Conservation (phyloP, 2,329 filamentous ascomycete species). For the Bipolaris cookei region DNA sequence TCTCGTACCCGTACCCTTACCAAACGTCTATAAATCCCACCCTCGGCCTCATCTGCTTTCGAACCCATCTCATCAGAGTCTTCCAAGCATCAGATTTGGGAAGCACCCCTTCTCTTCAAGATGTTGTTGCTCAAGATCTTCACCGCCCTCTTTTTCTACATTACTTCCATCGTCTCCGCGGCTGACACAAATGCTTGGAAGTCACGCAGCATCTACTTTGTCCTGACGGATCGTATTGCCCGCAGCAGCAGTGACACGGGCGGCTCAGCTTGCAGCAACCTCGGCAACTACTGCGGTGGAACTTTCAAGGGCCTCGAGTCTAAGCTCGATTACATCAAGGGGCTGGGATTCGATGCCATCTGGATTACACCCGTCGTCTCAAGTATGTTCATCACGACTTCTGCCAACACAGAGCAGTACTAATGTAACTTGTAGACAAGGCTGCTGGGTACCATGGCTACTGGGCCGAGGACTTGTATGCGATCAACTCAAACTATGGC, state of each 20-base stretch:
- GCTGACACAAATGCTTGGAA: slow-evolving; percentile 46
- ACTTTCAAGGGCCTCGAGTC: slow-evolving; percentile 58
- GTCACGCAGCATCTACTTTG: slow-evolving; percentile 48
- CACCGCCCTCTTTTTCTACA: slow-evolving; percentile 16
- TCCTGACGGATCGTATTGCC: slow-evolving; percentile 46
- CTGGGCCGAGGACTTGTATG: slow-evolving; percentile 57
- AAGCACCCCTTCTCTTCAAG: slow-evolving; percentile 5
- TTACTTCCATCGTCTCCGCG: slow-evolving; percentile 30
- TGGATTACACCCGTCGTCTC: slow-evolving; percentile 54
- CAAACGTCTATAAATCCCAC: slow-evolving; percentile 13
- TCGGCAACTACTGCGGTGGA: slow-evolving; percentile 57
- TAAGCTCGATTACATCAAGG: slow-evolving; percentile 59
- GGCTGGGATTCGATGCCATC: slow-evolving; percentile 58
- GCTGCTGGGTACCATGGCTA: slow-evolving; percentile 60
- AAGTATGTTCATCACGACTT: slow-evolving; percentile 28
- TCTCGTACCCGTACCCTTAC: slow-evolving; percentile 2
- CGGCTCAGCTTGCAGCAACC: slow-evolving; percentile 38
- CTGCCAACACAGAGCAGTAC: not conserved
- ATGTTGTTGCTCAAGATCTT: slow-evolving; percentile 29
- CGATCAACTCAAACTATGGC: slow-evolving; percentile 58
- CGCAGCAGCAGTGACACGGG: slow-evolving; percentile 43
- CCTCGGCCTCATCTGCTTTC: slow-evolving; percentile 2
- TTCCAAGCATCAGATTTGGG: slow-evolving; percentile 3
- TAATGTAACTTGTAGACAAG: slow-evolving; percentile 30
- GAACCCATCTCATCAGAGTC: slow-evolving; percentile 3